These are phyloP conservation scores for Aspergillus udagawae DNA, from an alignment of 2,329 filamentous ascomycete species.

Conservation along the genomic window DNA sequence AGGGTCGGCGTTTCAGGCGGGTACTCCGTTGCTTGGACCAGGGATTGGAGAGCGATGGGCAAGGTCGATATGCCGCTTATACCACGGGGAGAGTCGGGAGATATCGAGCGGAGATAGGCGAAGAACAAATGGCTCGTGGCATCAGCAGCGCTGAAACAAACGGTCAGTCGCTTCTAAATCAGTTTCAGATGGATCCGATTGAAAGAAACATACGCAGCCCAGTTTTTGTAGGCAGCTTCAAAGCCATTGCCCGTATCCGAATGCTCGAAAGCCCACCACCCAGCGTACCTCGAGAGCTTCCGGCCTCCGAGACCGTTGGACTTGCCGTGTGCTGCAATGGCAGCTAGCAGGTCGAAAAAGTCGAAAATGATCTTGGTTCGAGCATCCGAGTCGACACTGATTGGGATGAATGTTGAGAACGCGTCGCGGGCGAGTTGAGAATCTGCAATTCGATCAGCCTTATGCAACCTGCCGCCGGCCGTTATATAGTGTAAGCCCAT, in stretches of 20 bases:
- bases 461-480: background rate
- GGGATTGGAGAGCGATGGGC: slow-evolving; percentile 83
- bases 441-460: slow-evolving; percentile 53
- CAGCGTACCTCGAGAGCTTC: slow-evolving; percentile 90
- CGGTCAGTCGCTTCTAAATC: slow-evolving; percentile 19
- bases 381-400: slow-evolving; percentile 83
- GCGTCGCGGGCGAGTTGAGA: slow-evolving; percentile 87
- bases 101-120: slow-evolving; percentile 85
- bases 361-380: slow-evolving; percentile 88
- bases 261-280: slow-evolving; percentile 98
- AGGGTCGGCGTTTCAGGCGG: slow-evolving; percentile 75
- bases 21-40: slow-evolving; percentile 90
- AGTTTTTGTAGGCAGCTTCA: slow-evolving; percentile 86
- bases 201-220: slow-evolving; percentile 62
- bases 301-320: slow-evolving; percentile 87
- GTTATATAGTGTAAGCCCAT: slow-evolving; percentile 19
- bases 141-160: slow-evolving; percentile 70
- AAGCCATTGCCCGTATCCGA: slow-evolving; percentile 84
- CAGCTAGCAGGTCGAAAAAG: slow-evolving; percentile 90
- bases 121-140: slow-evolving; percentile 97
- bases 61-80: slow-evolving; percentile 77
- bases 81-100: slow-evolving; percentile 67
- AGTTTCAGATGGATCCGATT: background rate
- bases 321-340: slow-evolving; percentile 89
- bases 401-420: slow-evolving; percentile 92